A percentile compares a stretch with the other conserved stretches of the same genome.
These are phyloP conservation scores for Myrica gale DNA, from an alignment of 306 rosid species.

Conservation along the genomic window DNA sequence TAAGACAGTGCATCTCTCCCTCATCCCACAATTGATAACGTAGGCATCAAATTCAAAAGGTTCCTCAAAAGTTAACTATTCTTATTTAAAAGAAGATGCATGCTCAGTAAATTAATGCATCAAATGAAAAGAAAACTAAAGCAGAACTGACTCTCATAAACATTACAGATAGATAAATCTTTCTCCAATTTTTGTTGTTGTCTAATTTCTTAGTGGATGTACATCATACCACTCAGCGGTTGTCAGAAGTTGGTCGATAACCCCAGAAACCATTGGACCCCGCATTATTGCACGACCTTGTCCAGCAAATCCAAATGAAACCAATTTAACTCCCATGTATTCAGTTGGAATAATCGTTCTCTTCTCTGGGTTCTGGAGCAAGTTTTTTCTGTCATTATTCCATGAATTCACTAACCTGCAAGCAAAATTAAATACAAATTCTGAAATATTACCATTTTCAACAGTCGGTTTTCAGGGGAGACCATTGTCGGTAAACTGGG, in stretches of 20 bases:
- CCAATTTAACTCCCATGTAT: constrained; percentile 88
- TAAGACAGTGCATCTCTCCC: constrained; percentile 14
- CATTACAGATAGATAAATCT: constrained; percentile 6
- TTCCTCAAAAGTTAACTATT: not conserved
- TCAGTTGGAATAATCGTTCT: constrained; percentile 89
- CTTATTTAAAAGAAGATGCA: not conserved
- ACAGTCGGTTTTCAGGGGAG: constrained; percentile 82
- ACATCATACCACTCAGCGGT: constrained; percentile 78
- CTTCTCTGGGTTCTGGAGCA: constrained; percentile 74
- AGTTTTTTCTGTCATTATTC: constrained; percentile 30
- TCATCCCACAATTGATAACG: not conserved
- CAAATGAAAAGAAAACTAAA: not conserved
- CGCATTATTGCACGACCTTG: constrained; percentile 99
- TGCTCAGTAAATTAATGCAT: not conserved
- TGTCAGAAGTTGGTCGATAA: constrained; percentile 87
- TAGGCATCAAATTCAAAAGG: not conserved
- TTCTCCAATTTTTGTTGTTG: constrained; percentile 7
- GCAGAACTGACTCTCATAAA: not conserved
- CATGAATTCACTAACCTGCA: constrained; percentile 24
- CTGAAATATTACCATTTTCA: constrained; percentile 66
- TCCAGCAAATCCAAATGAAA: constrained; percentile 96
- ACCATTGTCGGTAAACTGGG: constrained; percentile 99
- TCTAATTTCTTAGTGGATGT: constrained; percentile 7
- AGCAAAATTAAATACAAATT: constrained; percentile 15
- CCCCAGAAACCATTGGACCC: constrained; percentile 99